A percentile compares a stretch with the other conserved stretches of the same genome.
Conservation (phyloP, 1,284 basidiomycete genomes). For the Abortiporus biennis region DNA sequence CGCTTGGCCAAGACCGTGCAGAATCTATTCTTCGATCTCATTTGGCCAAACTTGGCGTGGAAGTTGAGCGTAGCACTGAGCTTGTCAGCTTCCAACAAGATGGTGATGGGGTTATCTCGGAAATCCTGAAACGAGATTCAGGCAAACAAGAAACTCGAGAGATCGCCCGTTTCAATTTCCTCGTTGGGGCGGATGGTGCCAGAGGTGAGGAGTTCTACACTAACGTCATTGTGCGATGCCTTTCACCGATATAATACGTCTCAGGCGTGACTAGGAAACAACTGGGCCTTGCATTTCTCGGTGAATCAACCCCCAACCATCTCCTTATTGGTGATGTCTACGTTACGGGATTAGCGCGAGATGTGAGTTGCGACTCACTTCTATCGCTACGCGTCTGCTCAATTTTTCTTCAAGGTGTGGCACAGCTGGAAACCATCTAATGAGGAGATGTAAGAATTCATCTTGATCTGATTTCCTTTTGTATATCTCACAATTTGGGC, state of each 20-base stretch:
- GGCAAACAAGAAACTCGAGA: constrained; percentile 8
- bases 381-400: background rate
- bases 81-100: constrained; percentile 22
- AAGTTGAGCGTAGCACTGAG: constrained; percentile 25
- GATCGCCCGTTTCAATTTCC: constrained; percentile 14
- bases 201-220: constrained; percentile 25
- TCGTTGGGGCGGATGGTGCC: constrained; percentile 34
- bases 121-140: constrained; percentile 10
- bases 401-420: constrained; percentile 21
- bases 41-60: constrained; percentile 18
- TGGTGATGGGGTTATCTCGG: constrained; percentile 16
- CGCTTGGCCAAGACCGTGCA: constrained; percentile 22
- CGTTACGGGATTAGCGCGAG: constrained; percentile 16
- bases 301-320: constrained; percentile 23
- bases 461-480: no score
- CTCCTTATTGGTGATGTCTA: constrained; percentile 25
- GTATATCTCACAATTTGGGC: constrained; percentile 2
- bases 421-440: constrained; percentile 21
- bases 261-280: constrained; percentile 25
- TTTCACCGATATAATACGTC: background rate
- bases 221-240: no score
- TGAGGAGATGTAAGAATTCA: constrained; percentile 11
- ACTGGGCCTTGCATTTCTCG: constrained; percentile 24
- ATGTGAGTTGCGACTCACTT: background rate
- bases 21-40: constrained; percentile 26